A percentile compares a stretch with the other conserved stretches of the same genome.
These are phyloP conservation scores for Larix kaempferi DNA, from an alignment of 75 land plant species.

Conservation along the genomic window DNA sequence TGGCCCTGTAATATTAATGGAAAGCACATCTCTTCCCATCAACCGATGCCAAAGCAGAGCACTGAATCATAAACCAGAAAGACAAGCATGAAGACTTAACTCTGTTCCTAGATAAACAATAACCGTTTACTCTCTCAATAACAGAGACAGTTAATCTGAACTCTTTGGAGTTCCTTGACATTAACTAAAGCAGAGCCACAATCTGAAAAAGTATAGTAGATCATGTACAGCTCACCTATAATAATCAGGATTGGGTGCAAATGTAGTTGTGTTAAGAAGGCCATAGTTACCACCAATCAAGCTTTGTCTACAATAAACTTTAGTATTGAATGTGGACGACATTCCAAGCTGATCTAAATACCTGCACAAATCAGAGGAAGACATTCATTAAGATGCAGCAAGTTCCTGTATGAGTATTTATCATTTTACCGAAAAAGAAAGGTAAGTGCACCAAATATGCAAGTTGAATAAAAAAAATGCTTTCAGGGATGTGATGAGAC, in stretches of 20 bases:
- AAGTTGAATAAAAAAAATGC: background rate
- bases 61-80: slow-evolving; percentile 34
- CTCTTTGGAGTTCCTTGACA: background rate
- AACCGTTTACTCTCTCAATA: background rate
- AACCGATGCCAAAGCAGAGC: slow-evolving; percentile 88
- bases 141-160: background rate
- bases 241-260: slow-evolving; percentile 85
- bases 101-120: background rate
- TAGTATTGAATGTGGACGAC: slow-evolving; percentile 61
- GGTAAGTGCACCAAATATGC: background rate
- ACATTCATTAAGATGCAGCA: background rate
- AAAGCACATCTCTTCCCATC: slow-evolving; percentile 74
- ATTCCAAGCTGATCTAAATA: slow-evolving; percentile 87
- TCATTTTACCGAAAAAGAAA: background rate
- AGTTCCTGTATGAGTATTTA: background rate
- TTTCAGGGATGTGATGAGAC: background rate
- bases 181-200: background rate
- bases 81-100: background rate
- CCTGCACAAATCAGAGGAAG: slow-evolving; percentile 32
- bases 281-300: slow-evolving; percentile 85
- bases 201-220: background rate
- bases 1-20: slow-evolving; percentile 49
- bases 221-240: slow-evolving; percentile 51
- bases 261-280: slow-evolving; percentile 68
- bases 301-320: slow-evolving; percentile 68